phyloP scores from a whole-genome alignment of 352 stramenopile genomes.

The Phytophthora fragariae region DNA sequence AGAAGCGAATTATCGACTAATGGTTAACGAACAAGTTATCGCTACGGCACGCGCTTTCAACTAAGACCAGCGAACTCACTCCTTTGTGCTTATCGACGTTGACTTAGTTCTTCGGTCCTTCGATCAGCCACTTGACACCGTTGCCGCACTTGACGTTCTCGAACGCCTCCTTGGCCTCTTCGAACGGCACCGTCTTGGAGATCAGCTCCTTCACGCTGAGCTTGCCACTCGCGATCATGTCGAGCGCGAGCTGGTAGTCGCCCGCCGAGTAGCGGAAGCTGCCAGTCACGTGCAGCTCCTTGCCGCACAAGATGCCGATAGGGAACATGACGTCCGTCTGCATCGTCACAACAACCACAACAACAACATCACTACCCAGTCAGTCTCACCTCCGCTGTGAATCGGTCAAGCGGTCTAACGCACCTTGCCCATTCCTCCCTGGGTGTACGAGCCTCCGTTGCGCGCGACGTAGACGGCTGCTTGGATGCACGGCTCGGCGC shows the following conservation, averaged over 20 bases:
- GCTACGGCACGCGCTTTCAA: background rate
- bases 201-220: constrained; percentile 41
- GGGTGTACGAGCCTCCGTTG: constrained; percentile 30
- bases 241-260: constrained; percentile 40
- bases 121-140: constrained; percentile 49
- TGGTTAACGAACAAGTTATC: background rate
- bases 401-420: background rate
- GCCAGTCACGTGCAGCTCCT: constrained; percentile 38
- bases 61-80: background rate
- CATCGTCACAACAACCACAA: background rate
- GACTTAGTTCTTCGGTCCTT: constrained; percentile 32
- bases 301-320: constrained; percentile 39
- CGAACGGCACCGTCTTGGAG: constrained; percentile 35
- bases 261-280: constrained; percentile 43
- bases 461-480: constrained; percentile 34
- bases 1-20: background rate
- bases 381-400: background rate
- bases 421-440: constrained; percentile 41
- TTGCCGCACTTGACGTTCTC: constrained; percentile 42
- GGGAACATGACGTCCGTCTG: constrained; percentile 35
- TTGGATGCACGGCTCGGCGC: constrained; percentile 38
- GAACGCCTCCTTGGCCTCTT: constrained; percentile 41
- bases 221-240: constrained; percentile 36
- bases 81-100: background rate
- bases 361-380: background rate